Evolutionary conservation across 2,329 filamentous ascomycete species (phyloP), one percentile per base, ranked within the genome.

Genomic region (Neocucurbitaria cava): DNA sequence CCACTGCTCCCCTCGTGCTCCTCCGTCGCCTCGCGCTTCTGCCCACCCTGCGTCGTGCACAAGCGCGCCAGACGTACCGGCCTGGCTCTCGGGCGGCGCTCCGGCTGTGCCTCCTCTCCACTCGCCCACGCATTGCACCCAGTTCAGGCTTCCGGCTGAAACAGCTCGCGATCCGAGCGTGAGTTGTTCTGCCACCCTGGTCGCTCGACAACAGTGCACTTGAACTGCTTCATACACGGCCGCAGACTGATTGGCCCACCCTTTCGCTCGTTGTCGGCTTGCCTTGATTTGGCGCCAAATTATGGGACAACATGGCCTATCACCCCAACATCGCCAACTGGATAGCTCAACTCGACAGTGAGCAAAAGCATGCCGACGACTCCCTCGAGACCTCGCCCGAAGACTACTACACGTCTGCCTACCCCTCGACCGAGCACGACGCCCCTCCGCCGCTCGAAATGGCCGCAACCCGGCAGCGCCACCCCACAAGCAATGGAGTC

Each of bases 401-500:
- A 49, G 65, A 69, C 61, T 73, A 69, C 56, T 73, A 73, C 66
- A 66, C 62, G 46, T 56, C 67, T 30, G 56, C 62, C 53, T 61
- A 63, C 57, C 53, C 62, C 53, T 21, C 54, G 54, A 51, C 58
- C 43, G 54, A 49, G 58, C 52, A 49, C 44, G 47, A 61, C 23
- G 47, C 45, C 39, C 47, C 52, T 39, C 45, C 45, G 40, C 54
- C 52, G 38, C 58, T 65, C 63, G 56, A 52, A 24, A 58, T 56
- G 56, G 35, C 56, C 28, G 36, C 48, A 24, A 36, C 56, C 40
- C 67, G 69, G 42, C 63, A 63, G 52, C 70, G 70, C 38, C 70
- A 70, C 54, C 61, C 67, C 48, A 67, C 58, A 49, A 57, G 60
- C 13, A 71, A 67, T 60, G 68, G 68, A 39, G 59, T 35, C 31